A percentile compares a stretch with the other conserved stretches of the same genome.
These are phyloP conservation scores for Chenopodium berlandieri DNA, from an alignment of 148 eudicot genomes.

Conservation along the genomic window DNA sequence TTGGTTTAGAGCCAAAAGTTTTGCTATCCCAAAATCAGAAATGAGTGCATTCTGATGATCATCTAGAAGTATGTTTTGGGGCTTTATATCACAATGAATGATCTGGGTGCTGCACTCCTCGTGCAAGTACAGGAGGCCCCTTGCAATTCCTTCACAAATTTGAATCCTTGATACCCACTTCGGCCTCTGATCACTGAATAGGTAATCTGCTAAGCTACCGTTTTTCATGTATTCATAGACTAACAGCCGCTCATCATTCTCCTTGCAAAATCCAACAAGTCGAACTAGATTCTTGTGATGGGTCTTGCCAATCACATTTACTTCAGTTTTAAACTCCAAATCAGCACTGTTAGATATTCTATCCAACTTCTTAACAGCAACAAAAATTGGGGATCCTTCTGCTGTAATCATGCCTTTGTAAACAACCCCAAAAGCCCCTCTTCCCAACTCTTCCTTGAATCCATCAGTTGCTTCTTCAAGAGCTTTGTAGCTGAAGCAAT, in stretches of 20 bases:
- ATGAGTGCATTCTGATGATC: conserved; percentile 44
- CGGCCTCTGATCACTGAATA: conserved; percentile 35
- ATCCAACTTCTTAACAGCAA: conserved; percentile 28
- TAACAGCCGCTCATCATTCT: conserved; percentile 40
- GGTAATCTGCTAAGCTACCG: conserved; percentile 40
- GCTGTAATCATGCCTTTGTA: conserved; percentile 42
- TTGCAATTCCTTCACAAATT: conserved; percentile 35
- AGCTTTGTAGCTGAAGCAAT: conserved; percentile 38
- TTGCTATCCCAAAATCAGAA: conserved; percentile 63
- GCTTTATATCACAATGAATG: conserved; percentile 73
- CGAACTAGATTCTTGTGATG: conserved; percentile 48
- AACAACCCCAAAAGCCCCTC: conserved; percentile 36
- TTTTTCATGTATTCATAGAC: conserved; percentile 52
- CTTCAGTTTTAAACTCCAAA: conserved; percentile 47
- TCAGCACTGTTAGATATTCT: conserved; percentile 34
- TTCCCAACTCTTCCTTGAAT: conserved; percentile 45
- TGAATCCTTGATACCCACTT: conserved; percentile 38
- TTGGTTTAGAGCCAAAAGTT: conserved; percentile 47
- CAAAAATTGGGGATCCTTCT: not conserved
- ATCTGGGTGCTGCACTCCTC: conserved; percentile 61
- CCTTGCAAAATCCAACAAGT: conserved; percentile 49
- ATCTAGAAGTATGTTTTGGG: conserved; percentile 60
- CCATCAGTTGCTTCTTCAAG: conserved; percentile 46
- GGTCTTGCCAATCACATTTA: conserved; percentile 40
- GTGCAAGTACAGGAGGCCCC: conserved; percentile 47